Conservation (phyloP, 2,329 filamentous ascomycete species). For the Sporothrix schenckii region DNA sequence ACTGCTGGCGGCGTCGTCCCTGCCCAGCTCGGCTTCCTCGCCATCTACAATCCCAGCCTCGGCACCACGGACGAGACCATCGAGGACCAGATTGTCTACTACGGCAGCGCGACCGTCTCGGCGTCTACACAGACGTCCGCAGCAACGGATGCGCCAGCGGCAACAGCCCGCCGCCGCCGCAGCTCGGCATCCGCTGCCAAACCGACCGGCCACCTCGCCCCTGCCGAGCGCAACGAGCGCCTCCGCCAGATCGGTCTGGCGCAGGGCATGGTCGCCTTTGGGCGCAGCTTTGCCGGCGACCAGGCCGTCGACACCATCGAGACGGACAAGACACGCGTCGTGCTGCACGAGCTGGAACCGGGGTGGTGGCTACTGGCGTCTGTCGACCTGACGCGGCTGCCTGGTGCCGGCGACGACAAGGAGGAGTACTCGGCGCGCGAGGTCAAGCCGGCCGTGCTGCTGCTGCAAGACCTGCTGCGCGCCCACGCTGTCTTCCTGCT, state of each 20-base stretch:
- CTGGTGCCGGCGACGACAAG: constrained; percentile 43
- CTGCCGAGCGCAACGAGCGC: constrained; percentile 78
- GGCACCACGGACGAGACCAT: constrained; percentile 67
- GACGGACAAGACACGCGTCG: constrained; percentile 82
- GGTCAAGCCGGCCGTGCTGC: constrained; percentile 76
- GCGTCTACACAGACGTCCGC: not conserved
- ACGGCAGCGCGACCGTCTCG: not conserved
- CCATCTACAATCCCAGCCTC: constrained; percentile 84
- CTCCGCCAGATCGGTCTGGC: constrained; percentile 92
- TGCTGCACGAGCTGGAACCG: constrained; percentile 82
- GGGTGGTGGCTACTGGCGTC: constrained; percentile 91
- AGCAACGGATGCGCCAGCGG: not conserved
- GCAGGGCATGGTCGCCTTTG: constrained; percentile 95
- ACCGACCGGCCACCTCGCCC: constrained; percentile 51
- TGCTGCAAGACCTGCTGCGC: constrained; percentile 78
- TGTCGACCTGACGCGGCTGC: constrained; percentile 39
- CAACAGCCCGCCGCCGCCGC: constrained; percentile 45
- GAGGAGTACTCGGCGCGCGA: constrained; percentile 88
- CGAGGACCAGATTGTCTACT: constrained; percentile 88
- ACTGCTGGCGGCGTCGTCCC: constrained; percentile 57
- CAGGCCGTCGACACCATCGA: constrained; percentile 81
- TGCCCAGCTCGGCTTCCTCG: constrained; percentile 84
- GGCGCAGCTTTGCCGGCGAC: constrained; percentile 80
- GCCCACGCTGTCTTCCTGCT: constrained; percentile 84
- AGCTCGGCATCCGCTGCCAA: constrained; percentile 46